Percentiles rank a stretch among this genome's conserved stretches.
Conservation (phyloP, 176 grass and related monocot genomes). For the Cenchrus fungigraminus region DNA sequence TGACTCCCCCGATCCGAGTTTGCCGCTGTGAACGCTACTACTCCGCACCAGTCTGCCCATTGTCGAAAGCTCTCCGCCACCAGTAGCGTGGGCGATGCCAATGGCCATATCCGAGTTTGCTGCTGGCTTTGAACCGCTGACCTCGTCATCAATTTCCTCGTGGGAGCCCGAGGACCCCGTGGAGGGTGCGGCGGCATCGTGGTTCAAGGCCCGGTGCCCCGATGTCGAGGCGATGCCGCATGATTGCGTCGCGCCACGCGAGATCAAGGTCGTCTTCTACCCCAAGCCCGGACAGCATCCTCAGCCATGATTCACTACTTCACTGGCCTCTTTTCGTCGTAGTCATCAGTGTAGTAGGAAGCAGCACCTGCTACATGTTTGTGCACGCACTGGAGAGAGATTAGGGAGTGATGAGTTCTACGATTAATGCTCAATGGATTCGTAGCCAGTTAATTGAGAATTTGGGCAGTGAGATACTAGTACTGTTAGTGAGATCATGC, state of each 20-base stretch:
- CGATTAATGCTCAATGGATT: not conserved
- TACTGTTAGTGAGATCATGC: not conserved
- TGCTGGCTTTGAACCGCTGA: constrained; percentile 13
- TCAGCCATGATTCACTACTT: not conserved
- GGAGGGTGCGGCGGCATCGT: constrained; percentile 16
- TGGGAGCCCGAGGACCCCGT: not conserved
- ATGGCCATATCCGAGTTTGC: too few species aligned
- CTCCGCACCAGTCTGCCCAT: too few species aligned
- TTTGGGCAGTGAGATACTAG: not conserved
- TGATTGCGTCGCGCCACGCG: constrained; percentile 37
- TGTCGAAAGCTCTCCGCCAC: too few species aligned
- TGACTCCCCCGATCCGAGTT: too few species aligned
- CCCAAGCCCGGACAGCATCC: not conserved
- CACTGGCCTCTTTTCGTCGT: not conserved
- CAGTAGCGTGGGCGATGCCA: too few species aligned
- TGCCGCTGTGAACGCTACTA: too few species aligned
- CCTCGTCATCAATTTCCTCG: constrained; percentile 27
- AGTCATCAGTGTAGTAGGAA: not conserved
- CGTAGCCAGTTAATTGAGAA: not conserved
- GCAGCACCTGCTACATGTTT: not conserved
- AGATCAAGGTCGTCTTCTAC: constrained; percentile 60
- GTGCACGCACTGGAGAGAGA: not conserved
- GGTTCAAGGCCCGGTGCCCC: constrained; percentile 44
- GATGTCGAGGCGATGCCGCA: constrained; percentile 46
- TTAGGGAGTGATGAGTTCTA: not conserved